Evolutionary conservation across 192 early-diverging fungal genomes (phyloP).

Genomic region (Allomyces arbusculus): DNA sequence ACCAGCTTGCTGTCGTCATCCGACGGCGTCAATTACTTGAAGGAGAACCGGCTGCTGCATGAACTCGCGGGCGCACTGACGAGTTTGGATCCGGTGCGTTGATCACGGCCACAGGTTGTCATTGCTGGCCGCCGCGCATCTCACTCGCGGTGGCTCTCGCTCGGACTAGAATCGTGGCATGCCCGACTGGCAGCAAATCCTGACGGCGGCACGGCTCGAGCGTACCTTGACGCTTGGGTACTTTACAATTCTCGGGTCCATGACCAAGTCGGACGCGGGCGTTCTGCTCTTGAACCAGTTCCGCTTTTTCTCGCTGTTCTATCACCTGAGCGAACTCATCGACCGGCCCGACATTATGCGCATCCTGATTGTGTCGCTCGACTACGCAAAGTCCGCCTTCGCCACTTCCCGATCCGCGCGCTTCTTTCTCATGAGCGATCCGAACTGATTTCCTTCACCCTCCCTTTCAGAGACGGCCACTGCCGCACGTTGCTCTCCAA

Average conservation of each 20-base stretch:
- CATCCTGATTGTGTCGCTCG: constrained; percentile 44
- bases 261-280: constrained; percentile 43
- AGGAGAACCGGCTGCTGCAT: constrained; percentile 42
- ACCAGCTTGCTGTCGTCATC: constrained; percentile 31
- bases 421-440: neutral
- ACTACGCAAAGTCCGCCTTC: constrained; percentile 37
- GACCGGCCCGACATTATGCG: constrained; percentile 60
- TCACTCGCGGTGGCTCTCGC: no score
- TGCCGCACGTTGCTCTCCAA: constrained; percentile 59
- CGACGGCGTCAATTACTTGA: constrained; percentile 48
- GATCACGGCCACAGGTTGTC: no score
- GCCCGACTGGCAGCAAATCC: constrained; percentile 14
- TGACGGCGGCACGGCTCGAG: constrained; percentile 54
- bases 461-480: constrained; percentile 43
- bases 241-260: constrained; percentile 48
- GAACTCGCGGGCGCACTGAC: constrained; percentile 54
- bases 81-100: constrained; percentile 48
- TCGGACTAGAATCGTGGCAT: no score
- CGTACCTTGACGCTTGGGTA: constrained; percentile 50
- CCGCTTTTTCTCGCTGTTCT: constrained; percentile 58
- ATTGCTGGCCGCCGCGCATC: no score
- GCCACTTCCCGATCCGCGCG: neutral
- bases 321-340: constrained; percentile 52
- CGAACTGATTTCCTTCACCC: no score
- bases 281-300: constrained; percentile 45